Conservation (phyloP, 768 basidiomycete species). For the Tulasnella sp. region DNA sequence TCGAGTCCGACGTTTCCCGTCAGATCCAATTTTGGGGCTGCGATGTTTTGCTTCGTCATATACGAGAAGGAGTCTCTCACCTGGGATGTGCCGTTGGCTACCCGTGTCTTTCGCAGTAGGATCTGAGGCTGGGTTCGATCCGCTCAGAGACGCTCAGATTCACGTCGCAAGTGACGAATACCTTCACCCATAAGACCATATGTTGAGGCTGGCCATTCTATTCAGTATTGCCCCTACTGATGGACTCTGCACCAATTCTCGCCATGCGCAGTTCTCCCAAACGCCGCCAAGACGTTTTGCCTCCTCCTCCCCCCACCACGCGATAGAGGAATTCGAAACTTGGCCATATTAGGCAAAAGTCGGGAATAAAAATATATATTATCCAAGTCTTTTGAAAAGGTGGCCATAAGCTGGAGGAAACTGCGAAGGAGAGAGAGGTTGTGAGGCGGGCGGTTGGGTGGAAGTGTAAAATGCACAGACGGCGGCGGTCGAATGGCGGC, state of each 20-base stretch:
- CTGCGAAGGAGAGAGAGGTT: background rate
- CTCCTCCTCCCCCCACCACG: background rate
- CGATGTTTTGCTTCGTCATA: background rate
- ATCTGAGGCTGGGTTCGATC: background rate
- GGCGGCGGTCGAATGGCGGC: background rate
- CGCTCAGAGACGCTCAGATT: background rate
- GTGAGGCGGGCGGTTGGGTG: background rate
- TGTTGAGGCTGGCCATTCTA: too few relatives aligned
- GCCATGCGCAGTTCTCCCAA: background rate
- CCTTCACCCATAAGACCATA: background rate
- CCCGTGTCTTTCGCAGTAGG: background rate
- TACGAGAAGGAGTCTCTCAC: background rate
- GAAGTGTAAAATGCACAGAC: background rate
- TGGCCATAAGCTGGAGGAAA: background rate
- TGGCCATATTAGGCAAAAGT: background rate
- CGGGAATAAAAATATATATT: background rate
- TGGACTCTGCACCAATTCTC: background rate
- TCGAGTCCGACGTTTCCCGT: background rate
- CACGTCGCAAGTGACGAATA: background rate
- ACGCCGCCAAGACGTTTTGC: background rate
- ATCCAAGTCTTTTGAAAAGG: background rate
- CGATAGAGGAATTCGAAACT: background rate
- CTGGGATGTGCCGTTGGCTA: background rate
- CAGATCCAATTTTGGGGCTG: background rate
- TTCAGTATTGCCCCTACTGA: too few relatives aligned